Conservation (phyloP, 2,329 filamentous ascomycete genomes). For the Zymoseptoria ardabiliae region DNA sequence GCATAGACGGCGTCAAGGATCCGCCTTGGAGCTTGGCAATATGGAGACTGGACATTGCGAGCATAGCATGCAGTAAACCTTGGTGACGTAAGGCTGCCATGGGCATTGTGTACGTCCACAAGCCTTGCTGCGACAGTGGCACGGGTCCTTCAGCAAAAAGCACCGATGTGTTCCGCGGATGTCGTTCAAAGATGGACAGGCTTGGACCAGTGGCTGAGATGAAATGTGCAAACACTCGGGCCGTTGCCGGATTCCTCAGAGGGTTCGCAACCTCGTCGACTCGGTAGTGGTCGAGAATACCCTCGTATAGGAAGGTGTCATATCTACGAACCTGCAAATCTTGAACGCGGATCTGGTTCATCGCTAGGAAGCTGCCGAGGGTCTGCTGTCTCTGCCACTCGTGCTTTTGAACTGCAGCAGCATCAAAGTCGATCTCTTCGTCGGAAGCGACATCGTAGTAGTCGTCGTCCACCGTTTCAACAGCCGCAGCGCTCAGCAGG, state of each 20-base stretch:
- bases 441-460: slow-evolving; percentile 45
- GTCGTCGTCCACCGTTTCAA: slow-evolving; percentile 43
- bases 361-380: slow-evolving; percentile 21
- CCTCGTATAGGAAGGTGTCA: slow-evolving; percentile 41
- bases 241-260: slow-evolving; percentile 70
- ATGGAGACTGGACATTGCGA: slow-evolving; percentile 79
- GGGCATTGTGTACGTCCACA: slow-evolving; percentile 71
- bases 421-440: slow-evolving; percentile 35
- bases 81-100: slow-evolving; percentile 76
- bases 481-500: slow-evolving; percentile 31
- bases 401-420: slow-evolving; percentile 8
- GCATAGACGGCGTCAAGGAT: slow-evolving; percentile 71
- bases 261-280: slow-evolving; percentile 50
- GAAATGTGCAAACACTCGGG: slow-evolving; percentile 84
- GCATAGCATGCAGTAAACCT: slow-evolving; percentile 82
- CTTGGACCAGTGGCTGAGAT: slow-evolving; percentile 79
- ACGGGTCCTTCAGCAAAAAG: slow-evolving; percentile 56
- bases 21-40: slow-evolving; percentile 73
- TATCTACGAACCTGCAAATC: slow-evolving; percentile 33
- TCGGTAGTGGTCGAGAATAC: slow-evolving; percentile 39
- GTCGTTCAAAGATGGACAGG: slow-evolving; percentile 80
- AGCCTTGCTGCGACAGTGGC: slow-evolving; percentile 52
- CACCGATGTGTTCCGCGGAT: slow-evolving; percentile 64
- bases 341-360: slow-evolving; percentile 23
- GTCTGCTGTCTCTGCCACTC: slow-evolving; percentile 17